phyloP scores from a whole-genome alignment of 805 yeast species.

The Starmerella roubikii region DNA sequence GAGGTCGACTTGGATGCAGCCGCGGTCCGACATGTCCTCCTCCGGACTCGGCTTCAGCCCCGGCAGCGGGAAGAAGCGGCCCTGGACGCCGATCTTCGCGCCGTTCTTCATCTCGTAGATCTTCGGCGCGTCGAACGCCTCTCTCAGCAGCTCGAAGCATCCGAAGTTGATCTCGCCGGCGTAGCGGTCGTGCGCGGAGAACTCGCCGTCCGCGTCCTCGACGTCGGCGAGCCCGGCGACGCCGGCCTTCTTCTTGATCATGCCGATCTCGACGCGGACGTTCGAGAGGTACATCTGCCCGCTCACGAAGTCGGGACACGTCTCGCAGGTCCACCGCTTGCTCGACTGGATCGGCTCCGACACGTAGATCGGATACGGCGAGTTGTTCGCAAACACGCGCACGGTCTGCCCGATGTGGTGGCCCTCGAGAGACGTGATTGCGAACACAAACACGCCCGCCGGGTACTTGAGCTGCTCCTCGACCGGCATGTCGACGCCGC shows the following conservation, averaged over 20 bases:
- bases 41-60: conserved; percentile 47
- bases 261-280: conserved; percentile 19
- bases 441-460: conserved; percentile 65
- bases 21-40: conserved; percentile 66
- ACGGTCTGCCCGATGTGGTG: conserved; percentile 38
- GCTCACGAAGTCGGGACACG: conserved; percentile 21
- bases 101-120: conserved; percentile 14
- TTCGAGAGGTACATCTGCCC: conserved; percentile 19
- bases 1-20: conserved; percentile 49
- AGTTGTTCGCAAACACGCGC: conserved; percentile 66
- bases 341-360: conserved; percentile 41
- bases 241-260: conserved; percentile 7
- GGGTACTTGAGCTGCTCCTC: conserved; percentile 44
- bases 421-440: conserved; percentile 29
- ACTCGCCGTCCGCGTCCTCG: conserved; percentile 28
- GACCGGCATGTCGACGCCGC: conserved; percentile 24
- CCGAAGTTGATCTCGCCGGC: conserved; percentile 38
- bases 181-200: conserved; percentile 7
- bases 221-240: conserved; percentile 10
- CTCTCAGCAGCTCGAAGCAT: conserved; percentile 24
- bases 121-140: conserved; percentile 18
- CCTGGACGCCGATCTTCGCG: conserved; percentile 15
- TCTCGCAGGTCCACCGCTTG: conserved; percentile 17
- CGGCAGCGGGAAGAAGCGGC: conserved; percentile 64
- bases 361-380: conserved; percentile 49